Percentiles rank a stretch among this genome's conserved stretches.
Conservation (phyloP, 2,329 filamentous ascomycete species). For the Leptographium radiaticola region DNA sequence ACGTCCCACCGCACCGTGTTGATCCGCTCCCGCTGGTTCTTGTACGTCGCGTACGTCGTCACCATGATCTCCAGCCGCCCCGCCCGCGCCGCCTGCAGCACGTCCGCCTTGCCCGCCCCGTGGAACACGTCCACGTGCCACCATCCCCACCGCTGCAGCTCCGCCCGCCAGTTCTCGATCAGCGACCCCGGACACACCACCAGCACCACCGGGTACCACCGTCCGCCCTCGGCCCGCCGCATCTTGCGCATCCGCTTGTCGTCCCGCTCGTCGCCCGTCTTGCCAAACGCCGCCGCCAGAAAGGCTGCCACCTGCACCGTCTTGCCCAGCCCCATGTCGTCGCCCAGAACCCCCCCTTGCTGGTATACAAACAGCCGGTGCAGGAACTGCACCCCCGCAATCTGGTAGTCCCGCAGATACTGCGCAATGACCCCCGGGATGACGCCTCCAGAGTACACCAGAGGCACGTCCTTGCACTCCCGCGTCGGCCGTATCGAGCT, state of each 20-base stretch:
- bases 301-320: slow-evolving; percentile 95
- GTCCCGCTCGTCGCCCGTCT: slow-evolving; percentile 81
- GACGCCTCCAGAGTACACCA: slow-evolving; percentile 63
- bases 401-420: slow-evolving; percentile 84
- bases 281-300: slow-evolving; percentile 81
- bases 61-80: slow-evolving; percentile 83
- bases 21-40: slow-evolving; percentile 56
- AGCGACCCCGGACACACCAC: slow-evolving; percentile 82
- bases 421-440: slow-evolving; percentile 85
- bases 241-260: slow-evolving; percentile 79
- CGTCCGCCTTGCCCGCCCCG: slow-evolving; percentile 53
- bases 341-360: slow-evolving; percentile 77
- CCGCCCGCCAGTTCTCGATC: slow-evolving; percentile 82
- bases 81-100: slow-evolving; percentile 56
- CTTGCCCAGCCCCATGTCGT: slow-evolving; percentile 97
- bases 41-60: slow-evolving; percentile 87
- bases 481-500: slow-evolving; percentile 49
- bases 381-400: slow-evolving; percentile 72
- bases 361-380: slow-evolving; percentile 87
- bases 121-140: slow-evolving; percentile 83
- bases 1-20: slow-evolving; percentile 90
- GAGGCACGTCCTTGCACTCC: slow-evolving; percentile 59
- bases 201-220: slow-evolving; percentile 74
- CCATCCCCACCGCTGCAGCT: slow-evolving; percentile 86
- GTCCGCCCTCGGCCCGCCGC: slow-evolving; percentile 36